phyloP scores from a whole-genome alignment of 495 filamentous ascomycete genomes.

The Delitschia confertaspora region DNA sequence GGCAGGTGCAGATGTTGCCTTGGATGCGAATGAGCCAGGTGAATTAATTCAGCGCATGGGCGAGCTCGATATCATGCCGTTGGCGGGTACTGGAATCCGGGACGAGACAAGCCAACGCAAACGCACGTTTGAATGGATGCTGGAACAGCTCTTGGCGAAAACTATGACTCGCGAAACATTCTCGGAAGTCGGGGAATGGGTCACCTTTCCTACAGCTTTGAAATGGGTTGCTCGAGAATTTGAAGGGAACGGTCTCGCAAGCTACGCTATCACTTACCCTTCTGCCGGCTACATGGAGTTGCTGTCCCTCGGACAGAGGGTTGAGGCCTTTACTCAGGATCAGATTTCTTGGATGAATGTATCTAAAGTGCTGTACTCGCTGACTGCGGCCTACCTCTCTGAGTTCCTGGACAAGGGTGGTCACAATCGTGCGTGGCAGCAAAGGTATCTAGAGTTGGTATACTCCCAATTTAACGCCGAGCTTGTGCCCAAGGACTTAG shows the following conservation, averaged over 20 bases:
- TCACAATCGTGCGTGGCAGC: slow-evolving; percentile 2
- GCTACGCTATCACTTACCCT: slow-evolving; percentile 35
- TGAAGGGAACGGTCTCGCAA: slow-evolving; percentile 18
- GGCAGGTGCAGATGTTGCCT: slow-evolving; percentile 25
- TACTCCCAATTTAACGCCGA: slow-evolving; percentile 28
- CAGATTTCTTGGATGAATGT: slow-evolving; percentile 2
- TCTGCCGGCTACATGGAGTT: slow-evolving; percentile 30
- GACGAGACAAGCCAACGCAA: slow-evolving; percentile 21
- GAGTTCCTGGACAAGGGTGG: slow-evolving; percentile 1
- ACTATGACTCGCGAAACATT: slow-evolving; percentile 28
- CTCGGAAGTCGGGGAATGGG: slow-evolving; percentile 25
- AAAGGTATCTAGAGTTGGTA: slow-evolving; percentile 12
- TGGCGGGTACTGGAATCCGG: too few relatives aligned
- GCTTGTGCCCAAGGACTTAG: slow-evolving; percentile 23
- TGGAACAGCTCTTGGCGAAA: slow-evolving; percentile 20
- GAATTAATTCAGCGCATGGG: too few relatives aligned
- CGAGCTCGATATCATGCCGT: too few relatives aligned
- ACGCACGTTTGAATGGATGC: slow-evolving; percentile 27
- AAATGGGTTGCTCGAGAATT: slow-evolving; percentile 23
- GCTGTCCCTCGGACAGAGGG: slow-evolving; percentile 8
- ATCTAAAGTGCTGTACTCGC: slow-evolving; percentile 7
- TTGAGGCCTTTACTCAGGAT: slow-evolving; percentile 5
- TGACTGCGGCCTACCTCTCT: slow-evolving; percentile 8
- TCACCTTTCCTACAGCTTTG: slow-evolving; percentile 25
- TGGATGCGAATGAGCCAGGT: too few relatives aligned